Conservation (phyloP, 495 filamentous ascomycete genomes). For the Daldinia decipiens region DNA sequence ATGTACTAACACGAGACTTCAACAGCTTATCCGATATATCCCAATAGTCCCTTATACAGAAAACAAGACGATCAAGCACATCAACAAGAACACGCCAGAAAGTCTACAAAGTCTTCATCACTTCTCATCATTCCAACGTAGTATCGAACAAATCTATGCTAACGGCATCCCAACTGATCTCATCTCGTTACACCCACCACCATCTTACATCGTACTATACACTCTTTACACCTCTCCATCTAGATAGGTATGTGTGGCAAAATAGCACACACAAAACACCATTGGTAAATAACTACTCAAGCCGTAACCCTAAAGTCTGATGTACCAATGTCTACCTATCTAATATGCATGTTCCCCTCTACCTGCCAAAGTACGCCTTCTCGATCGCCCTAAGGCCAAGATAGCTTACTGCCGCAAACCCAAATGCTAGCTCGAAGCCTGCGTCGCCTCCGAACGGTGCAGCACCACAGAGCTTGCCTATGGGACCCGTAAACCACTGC, state of each 20-base stretch:
- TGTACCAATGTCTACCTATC: neutral
- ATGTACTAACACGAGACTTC: neutral
- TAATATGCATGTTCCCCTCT: neutral
- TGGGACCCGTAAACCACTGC: constrained; percentile 77
- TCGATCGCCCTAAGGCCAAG: constrained; percentile 62
- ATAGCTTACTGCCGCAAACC: constrained; percentile 62
- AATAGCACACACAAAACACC: neutral
- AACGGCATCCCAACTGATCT: neutral
- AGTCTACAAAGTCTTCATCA: neutral
- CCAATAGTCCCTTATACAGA: neutral
- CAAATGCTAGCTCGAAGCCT: constrained; percentile 77
- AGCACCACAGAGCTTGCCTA: constrained; percentile 70
- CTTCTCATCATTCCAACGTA: neutral
- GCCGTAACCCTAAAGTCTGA: neutral
- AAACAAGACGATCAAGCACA: neutral
- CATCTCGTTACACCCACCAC: neutral
- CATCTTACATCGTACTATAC: constrained; percentile 6
- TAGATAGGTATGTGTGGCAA: constrained; percentile 1
- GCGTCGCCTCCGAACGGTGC: constrained; percentile 73
- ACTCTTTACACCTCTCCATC: neutral
- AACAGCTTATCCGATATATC: neutral
- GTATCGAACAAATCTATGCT: neutral
- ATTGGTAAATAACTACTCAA: neutral
- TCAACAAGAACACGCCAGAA: neutral
- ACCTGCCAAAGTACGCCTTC: constrained; percentile 58